These are phyloP conservation scores for Nannochloropsis salina DNA, from an alignment of 108 stramenopile species.

Conservation along the genomic window DNA sequence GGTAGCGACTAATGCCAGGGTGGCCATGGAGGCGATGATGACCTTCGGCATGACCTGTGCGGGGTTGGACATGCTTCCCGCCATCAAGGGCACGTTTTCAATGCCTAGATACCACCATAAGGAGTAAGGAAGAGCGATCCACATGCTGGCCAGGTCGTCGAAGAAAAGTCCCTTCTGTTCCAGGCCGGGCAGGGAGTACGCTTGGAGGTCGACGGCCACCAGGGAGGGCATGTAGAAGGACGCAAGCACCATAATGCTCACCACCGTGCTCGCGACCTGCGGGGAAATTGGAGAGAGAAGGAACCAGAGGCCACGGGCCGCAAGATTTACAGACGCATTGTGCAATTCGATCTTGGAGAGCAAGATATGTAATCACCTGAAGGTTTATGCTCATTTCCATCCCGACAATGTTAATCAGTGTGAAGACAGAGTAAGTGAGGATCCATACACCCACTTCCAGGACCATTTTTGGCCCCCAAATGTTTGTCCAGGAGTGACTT, in stretches of 20 bases:
- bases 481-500: background rate
- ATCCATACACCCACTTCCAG: constrained; percentile 6
- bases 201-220: background rate
- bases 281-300: background rate
- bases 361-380: background rate
- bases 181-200: background rate
- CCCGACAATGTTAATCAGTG: background rate
- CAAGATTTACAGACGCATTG: background rate
- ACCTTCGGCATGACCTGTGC: constrained; percentile 10
- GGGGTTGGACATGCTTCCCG: background rate
- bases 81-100: background rate
- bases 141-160: background rate
- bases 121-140: background rate
- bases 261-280: background rate
- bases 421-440: background rate
- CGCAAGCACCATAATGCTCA: background rate
- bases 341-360: background rate
- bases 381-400: constrained; percentile 5
- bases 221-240: background rate
- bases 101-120: background rate
- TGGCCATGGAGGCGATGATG: background rate
- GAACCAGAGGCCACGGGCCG: background rate
- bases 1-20: background rate
- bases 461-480: background rate
- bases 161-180: background rate